phyloP scores from a whole-genome alignment of 441 rosid species.

The Macaranga tanarius region DNA sequence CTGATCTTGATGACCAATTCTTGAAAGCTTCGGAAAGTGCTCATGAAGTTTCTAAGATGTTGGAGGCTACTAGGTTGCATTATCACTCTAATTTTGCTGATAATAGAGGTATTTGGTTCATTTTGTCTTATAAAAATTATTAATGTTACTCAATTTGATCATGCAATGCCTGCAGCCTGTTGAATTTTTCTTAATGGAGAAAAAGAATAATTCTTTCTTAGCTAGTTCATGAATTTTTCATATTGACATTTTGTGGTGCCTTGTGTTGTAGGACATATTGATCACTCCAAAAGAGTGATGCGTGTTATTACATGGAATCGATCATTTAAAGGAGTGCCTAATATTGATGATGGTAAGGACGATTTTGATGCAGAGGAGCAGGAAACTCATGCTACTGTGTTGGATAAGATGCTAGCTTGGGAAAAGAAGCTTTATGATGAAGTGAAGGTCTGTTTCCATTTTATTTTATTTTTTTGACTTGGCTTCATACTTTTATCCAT shows the following conservation, averaged over 20 bases:
- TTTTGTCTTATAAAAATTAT: neutral
- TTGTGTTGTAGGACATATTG: conserved; percentile 63
- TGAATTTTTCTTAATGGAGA: too few relatives aligned
- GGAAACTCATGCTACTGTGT: conserved; percentile 90
- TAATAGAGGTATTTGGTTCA: conserved; percentile 51
- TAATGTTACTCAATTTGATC: neutral
- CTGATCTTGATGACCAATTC: conserved; percentile 77
- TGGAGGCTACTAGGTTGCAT: conserved; percentile 91
- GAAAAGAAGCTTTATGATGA: conserved; percentile 94
- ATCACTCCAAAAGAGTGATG: conserved; percentile 92
- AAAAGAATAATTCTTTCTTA: neutral
- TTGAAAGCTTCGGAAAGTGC: conserved; percentile 88
- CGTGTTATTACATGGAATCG: conserved; percentile 94
- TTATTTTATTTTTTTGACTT: neutral
- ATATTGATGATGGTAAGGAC: conserved; percentile 57
- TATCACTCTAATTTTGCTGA: conserved; percentile 97
- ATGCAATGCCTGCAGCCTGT: neutral
- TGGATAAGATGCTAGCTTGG: conserved; percentile 96
- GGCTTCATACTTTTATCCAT: neutral
- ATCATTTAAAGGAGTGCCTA: conserved; percentile 63
- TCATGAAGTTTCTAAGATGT: conserved; percentile 86
- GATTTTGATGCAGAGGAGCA: conserved; percentile 71
- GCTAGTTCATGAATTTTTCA: neutral
- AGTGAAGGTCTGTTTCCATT: conserved; percentile 71
- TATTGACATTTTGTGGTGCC: conserved; percentile 3